Base-by-base conservation (phyloP, 768 basidiomycete genomes). In the Cyclocybe aegerita region DNA sequence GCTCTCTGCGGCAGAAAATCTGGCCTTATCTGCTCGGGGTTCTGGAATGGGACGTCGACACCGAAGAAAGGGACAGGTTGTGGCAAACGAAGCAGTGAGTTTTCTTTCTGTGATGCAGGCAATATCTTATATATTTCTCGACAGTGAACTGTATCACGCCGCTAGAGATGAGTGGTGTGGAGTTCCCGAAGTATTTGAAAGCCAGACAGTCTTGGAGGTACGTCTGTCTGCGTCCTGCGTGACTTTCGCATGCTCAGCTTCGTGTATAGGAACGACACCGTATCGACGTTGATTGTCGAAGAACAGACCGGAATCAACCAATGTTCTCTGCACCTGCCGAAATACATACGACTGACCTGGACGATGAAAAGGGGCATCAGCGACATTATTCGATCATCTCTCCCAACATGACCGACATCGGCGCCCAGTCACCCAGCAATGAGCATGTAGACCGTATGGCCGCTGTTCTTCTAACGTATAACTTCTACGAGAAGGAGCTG, bases 1-100 rank as follows among this genome's bases (percentile, higher is more conserved):
- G 78, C 2, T 73, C 66, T 1, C 59, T 90, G 32, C 71, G 97
- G 59, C 81, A 82, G 64, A 82, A 82, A 48, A 77, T 92, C 0
- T 99, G 97, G 97, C 93, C 94, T 2, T 93, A 92, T 64, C 65
- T 98, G 29, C 75, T 98, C 6, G 90, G 88, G 15, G 88, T 97
- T 2, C 76, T 87, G 32, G 80, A 82, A 23, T 98, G 96, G 96
- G 78, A 87, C 52, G 76, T 75, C 0, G 86, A 83, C 2, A 63
- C 78, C 4, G 74, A 70, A 23, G 85, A 90, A 60, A 75, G 93
- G 41, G 75, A 75, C 49, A 65, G 62, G 29, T 70, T 72, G 14
- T 93, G 86, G 85, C 74, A 80, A 50, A 72, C 67, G 50, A 88
- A 88, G 71, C 73, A 76, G 87, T 88, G 58, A 51, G 72, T 60